Percentiles rank a stretch among this genome's conserved stretches.
Evolutionary conservation across 306 rosid genomes (phyloP).

Genomic region (Cicer chorassanicum): DNA sequence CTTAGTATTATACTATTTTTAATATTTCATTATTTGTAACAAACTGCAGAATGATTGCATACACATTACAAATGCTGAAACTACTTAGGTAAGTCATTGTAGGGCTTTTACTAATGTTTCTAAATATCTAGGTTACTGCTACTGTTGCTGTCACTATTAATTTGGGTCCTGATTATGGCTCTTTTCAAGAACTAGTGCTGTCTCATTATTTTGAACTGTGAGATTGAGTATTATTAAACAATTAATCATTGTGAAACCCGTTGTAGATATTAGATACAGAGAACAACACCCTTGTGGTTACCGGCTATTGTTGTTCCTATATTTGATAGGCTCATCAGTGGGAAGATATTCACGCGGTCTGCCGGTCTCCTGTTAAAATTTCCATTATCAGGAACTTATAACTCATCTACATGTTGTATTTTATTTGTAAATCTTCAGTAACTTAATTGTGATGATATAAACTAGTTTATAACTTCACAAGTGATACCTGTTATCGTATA

Average conservation of each 20-base stretch:
- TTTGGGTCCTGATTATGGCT: neutral
- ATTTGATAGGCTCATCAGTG: slow-evolving; percentile 13
- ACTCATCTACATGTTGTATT: neutral
- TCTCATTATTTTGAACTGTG: slow-evolving; percentile 6
- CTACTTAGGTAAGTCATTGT: neutral
- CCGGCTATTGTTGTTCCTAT: slow-evolving; percentile 23
- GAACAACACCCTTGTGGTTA: neutral
- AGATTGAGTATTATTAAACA: neutral
- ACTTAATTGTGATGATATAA: slow-evolving; percentile 12
- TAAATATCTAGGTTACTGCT: neutral
- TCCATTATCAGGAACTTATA: slow-evolving; percentile 9
- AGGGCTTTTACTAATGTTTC: neutral
- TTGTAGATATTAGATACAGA: neutral
- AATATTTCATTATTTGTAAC: neutral
- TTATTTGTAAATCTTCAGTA: neutral
- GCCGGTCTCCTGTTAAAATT: slow-evolving; percentile 3
- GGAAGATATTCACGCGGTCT: slow-evolving; percentile 4
- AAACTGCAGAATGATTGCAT: slow-evolving; percentile 24
- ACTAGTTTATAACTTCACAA: neutral
- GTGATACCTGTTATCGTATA: neutral
- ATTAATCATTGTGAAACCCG: neutral
- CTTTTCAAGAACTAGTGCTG: neutral
- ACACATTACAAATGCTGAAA: neutral
- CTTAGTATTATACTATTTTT: slow-evolving; percentile 24
- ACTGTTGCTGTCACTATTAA: slow-evolving; percentile 11